Percentiles rank a stretch among this genome's conserved stretches.
Conservation (phyloP, 2,329 filamentous ascomycete genomes). For the Sclerotinia minor region DNA sequence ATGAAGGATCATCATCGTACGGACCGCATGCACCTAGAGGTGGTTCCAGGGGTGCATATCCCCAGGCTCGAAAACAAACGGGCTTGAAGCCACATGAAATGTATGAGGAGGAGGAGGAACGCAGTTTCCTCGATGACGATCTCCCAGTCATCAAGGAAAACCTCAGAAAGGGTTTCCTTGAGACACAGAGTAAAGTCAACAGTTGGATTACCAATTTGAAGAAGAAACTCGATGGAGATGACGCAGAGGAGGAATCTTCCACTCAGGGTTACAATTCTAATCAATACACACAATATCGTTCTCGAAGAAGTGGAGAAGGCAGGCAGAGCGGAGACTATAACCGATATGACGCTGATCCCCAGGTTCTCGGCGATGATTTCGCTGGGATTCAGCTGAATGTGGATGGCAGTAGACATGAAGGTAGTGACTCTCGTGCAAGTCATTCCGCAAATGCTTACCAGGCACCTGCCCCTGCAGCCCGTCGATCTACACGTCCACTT, state of each 20-base stretch:
- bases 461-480: conserved; percentile 51
- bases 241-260: conserved; percentile 52
- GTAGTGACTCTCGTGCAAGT: conserved; percentile 1
- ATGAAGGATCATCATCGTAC: conserved; percentile 59
- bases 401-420: conserved; percentile 58
- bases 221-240: conserved; percentile 91
- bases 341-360: conserved; percentile 91
- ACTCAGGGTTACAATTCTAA: conserved; percentile 40
- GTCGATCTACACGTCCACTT: conserved; percentile 61
- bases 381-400: conserved; percentile 65
- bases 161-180: conserved; percentile 87
- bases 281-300: conserved; percentile 34
- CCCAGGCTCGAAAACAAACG: conserved; percentile 50
- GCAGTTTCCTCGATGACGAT: conserved; percentile 94
- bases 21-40: conserved; percentile 49
- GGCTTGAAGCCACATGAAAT: conserved; percentile 54
- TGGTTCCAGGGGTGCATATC: conserved; percentile 36
- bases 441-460: conserved; percentile 34
- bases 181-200: conserved; percentile 92
- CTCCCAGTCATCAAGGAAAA: conserved; percentile 91
- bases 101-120: conserved; percentile 68
- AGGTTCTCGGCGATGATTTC: conserved; percentile 89
- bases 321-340: conserved; percentile 83
- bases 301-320: conserved; percentile 60
- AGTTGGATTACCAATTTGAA: conserved; percentile 87